Evolutionary conservation across 2,329 filamentous ascomycete species (phyloP).

Genomic region (Penicillium sclerotiorum): DNA sequence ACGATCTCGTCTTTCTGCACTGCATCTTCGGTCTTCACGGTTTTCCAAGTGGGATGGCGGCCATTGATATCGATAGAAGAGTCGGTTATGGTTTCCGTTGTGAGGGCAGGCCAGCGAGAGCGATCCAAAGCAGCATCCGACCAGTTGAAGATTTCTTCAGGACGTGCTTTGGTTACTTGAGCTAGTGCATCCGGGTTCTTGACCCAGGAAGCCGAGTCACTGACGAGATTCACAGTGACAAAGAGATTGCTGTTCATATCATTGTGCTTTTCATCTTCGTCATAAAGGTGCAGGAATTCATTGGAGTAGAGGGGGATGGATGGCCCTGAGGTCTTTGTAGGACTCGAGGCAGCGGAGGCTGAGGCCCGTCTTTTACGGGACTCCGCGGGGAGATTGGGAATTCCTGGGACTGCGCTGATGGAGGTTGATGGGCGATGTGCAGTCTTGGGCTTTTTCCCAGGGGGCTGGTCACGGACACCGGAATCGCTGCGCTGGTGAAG

Average conservation of each 20-base stretch:
- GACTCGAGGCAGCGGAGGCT: constrained; percentile 68
- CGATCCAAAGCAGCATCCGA: constrained; percentile 59
- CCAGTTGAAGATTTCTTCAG: constrained; percentile 71
- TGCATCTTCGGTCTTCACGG: constrained; percentile 54
- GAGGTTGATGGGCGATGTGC: constrained; percentile 79
- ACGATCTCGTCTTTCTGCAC: constrained; percentile 59
- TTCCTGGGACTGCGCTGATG: constrained; percentile 66
- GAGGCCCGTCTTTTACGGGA: constrained; percentile 61
- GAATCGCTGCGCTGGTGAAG: constrained; percentile 61
- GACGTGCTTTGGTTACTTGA: constrained; percentile 65
- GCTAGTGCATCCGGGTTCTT: constrained; percentile 70
- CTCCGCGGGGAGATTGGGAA: constrained; percentile 66
- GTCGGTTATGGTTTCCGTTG: constrained; percentile 57
- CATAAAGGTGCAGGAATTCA: constrained; percentile 75
- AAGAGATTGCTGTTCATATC: constrained; percentile 74
- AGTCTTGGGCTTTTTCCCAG: constrained; percentile 78
- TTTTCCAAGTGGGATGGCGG: constrained; percentile 68
- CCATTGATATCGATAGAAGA: constrained; percentile 53
- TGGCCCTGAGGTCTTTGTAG: constrained; percentile 66
- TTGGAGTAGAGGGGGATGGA: constrained; percentile 70
- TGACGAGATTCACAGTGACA: constrained; percentile 72
- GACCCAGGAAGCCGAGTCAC: constrained; percentile 76
- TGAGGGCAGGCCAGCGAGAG: constrained; percentile 55
- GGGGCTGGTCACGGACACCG: constrained; percentile 53
- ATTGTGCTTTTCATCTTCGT: constrained; percentile 60